Base-by-base conservation (phyloP, 1,284 basidiomycete species). In the Trichosporon coremiiforme region DNA sequence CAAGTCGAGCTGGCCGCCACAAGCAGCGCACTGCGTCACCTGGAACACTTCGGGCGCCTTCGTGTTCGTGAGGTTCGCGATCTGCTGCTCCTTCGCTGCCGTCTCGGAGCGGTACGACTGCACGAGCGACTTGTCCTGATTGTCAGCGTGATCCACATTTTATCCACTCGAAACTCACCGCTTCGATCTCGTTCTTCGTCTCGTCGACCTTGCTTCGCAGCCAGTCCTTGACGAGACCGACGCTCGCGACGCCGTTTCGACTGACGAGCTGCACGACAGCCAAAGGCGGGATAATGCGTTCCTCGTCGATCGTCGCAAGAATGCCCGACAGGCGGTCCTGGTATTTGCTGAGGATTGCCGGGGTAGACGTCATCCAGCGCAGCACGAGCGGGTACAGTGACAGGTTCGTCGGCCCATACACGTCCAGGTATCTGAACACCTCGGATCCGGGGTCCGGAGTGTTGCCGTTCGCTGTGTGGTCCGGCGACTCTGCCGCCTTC, bases 141-240 rank as follows among this genome's bases (percentile, higher is more conserved):
- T 9, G 68, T 73, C 66, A 72, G 72, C 13, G 41, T 62, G 29
- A 47, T 6, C 33, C 33, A 33, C 25, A 13, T 35, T 2, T 4
- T 65, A 38, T 5, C 5, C 6, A 5, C 4, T 20, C 31, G 10
- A 13, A 38, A 85, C 91, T 75, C 71, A 95, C 93, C 68, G 88
- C 90, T 62, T 91, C 88, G 64, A 95, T 90, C 78, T 94, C 90
- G n/a, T 87, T 87, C 76, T 87, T 83, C 64, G 92, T 89, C 67
- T 89, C 87, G 76, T 87, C 87, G 68, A 98, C 92, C 74, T 91
- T 88, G 73, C 85, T 85, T 82, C 91, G 88, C 75, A 99, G 82
- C 91, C 95, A 98, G 55, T 91, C 88, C 82, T 95, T 93, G 67
- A 99, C 90, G 1, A 94, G 85, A 4, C 95, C 96, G 0, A 98